Conservation (phyloP, 1,284 basidiomycete genomes). For the Thecaphora thlaspeos region DNA sequence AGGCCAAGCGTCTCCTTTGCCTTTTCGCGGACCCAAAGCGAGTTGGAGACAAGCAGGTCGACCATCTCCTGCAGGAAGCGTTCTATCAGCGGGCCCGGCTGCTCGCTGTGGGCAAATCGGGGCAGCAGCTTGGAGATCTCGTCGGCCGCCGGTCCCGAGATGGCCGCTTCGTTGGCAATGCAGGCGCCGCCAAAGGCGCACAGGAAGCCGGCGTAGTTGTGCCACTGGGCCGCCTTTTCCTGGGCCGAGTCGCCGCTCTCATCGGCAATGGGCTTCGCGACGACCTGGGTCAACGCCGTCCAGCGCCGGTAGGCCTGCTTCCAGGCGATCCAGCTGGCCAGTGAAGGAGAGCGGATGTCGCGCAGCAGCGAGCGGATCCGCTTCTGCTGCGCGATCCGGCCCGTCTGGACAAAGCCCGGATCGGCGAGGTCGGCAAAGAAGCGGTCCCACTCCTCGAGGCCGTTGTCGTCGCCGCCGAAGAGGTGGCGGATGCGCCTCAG, state of each 20-base stretch:
- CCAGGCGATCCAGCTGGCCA: slow-evolving; percentile 74
- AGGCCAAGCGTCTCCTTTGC: slow-evolving; percentile 51
- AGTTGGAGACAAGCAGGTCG: slow-evolving; percentile 52
- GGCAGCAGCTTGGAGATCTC: slow-evolving; percentile 18
- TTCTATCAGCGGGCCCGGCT: slow-evolving; percentile 36
- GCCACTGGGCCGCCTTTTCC: slow-evolving; percentile 66
- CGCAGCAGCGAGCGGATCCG: slow-evolving; percentile 72
- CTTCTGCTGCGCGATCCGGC: slow-evolving; percentile 77
- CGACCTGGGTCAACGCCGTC: slow-evolving; percentile 60
- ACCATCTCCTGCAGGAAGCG: slow-evolving; percentile 52
- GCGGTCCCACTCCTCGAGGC: slow-evolving; percentile 33
- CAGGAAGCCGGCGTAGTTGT: slow-evolving; percentile 78
- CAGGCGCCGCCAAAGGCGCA: slow-evolving; percentile 74
- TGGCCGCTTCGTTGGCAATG: slow-evolving; percentile 14
- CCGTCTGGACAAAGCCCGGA: slow-evolving; percentile 41
- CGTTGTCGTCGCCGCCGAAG: slow-evolving; percentile 15
- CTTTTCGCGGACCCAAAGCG: slow-evolving; percentile 54
- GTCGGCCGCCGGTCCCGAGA: slow-evolving; percentile 15
- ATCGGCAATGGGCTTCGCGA: slow-evolving; percentile 62
- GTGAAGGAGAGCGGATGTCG: slow-evolving; percentile 66
- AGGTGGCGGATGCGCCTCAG: slow-evolving; percentile 6
- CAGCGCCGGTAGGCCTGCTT: slow-evolving; percentile 74
- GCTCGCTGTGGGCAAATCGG: slow-evolving; percentile 17
- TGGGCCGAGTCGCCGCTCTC: slow-evolving; percentile 60
- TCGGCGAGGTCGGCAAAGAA: slow-evolving; percentile 38